Evolutionary conservation across 768 basidiomycete genomes (phyloP).

Genomic region (Tulasnella sp.): DNA sequence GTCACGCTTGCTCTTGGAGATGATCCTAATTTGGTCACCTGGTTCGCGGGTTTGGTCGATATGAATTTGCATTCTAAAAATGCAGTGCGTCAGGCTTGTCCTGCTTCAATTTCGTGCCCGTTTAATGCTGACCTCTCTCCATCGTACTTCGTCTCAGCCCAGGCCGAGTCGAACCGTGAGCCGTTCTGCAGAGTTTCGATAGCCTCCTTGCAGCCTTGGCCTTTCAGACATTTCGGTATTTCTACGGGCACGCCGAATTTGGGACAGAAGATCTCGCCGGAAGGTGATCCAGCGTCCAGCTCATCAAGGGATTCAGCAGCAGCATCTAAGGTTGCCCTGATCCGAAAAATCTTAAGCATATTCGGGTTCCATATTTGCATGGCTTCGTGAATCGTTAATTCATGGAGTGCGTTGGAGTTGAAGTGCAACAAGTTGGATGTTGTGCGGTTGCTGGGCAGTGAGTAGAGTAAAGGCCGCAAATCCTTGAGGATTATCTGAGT

Average conservation of each 20-base stretch:
- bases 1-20: conserved; percentile 78
- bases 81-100: not conserved
- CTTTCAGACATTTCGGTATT: conserved; percentile 82
- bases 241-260: conserved; percentile 50
- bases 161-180: conserved; percentile 36
- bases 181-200: conserved; percentile 31
- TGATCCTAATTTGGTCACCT: conserved; percentile 52
- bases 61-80: conserved; percentile 67
- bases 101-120: not conserved
- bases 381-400: conserved; percentile 49
- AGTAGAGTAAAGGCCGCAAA: conserved; percentile 66
- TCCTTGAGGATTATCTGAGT: conserved; percentile 87
- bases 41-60: conserved; percentile 37
- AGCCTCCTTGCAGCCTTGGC: conserved; percentile 45
- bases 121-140: conserved; percentile 50
- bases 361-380: conserved; percentile 62
- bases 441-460: conserved; percentile 40
- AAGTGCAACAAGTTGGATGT: conserved; percentile 39
- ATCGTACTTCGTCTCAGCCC: conserved; percentile 91
- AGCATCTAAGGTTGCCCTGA: conserved; percentile 46
- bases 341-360: conserved; percentile 43
- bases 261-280: conserved; percentile 26
- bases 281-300: conserved; percentile 25
- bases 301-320: conserved; percentile 34
- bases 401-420: conserved; percentile 43